A percentile compares a stretch with the other conserved stretches of the same genome.
Conservation (phyloP, 768 basidiomycete genomes). For the Tephrocybe rancida region DNA sequence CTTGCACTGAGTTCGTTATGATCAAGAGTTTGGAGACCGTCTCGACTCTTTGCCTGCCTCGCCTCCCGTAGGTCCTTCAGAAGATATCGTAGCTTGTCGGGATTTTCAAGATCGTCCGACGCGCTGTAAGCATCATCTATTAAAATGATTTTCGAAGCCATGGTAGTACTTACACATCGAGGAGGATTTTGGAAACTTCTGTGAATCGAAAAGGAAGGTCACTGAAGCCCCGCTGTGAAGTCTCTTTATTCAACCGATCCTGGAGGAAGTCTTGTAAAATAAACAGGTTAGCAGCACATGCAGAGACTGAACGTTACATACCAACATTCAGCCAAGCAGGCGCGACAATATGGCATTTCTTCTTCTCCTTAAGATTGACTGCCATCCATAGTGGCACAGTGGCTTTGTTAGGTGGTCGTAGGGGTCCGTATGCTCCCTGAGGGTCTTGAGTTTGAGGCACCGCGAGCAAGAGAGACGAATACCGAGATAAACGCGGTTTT, state of each 20-base stretch:
- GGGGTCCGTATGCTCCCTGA: slow-evolving; percentile 92
- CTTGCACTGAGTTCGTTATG: slow-evolving; percentile 80
- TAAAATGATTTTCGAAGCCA: not conserved
- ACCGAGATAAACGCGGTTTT: slow-evolving; percentile 91
- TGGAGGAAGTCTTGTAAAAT: slow-evolving; percentile 72
- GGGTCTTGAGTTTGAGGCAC: slow-evolving; percentile 19
- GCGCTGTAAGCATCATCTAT: slow-evolving; percentile 55
- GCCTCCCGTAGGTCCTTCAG: slow-evolving; percentile 96
- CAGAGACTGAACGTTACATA: slow-evolving; percentile 37
- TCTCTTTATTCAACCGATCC: slow-evolving; percentile 74
- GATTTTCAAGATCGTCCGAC: slow-evolving; percentile 83
- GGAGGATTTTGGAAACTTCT: slow-evolving; percentile 87
- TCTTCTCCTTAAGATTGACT: slow-evolving; percentile 89
- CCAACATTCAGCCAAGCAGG: slow-evolving; percentile 90
- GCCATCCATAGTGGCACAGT: slow-evolving; percentile 97
- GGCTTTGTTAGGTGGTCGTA: slow-evolving; percentile 83
- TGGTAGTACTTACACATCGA: slow-evolving; percentile 76
- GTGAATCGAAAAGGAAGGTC: slow-evolving; percentile 85
- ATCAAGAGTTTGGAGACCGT: slow-evolving; percentile 80
- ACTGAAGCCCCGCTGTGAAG: slow-evolving; percentile 71
- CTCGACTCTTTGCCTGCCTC: slow-evolving; percentile 90
- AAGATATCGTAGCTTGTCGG: slow-evolving; percentile 82
- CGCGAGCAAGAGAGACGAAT: slow-evolving; percentile 23
- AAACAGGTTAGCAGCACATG: not conserved
- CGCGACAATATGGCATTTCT: slow-evolving; percentile 90